A percentile compares a stretch with the other conserved stretches of the same genome.
Evolutionary conservation across 371 early-diverging fungal species (phyloP).

Genomic region (Dichotomocladium elegans): DNA sequence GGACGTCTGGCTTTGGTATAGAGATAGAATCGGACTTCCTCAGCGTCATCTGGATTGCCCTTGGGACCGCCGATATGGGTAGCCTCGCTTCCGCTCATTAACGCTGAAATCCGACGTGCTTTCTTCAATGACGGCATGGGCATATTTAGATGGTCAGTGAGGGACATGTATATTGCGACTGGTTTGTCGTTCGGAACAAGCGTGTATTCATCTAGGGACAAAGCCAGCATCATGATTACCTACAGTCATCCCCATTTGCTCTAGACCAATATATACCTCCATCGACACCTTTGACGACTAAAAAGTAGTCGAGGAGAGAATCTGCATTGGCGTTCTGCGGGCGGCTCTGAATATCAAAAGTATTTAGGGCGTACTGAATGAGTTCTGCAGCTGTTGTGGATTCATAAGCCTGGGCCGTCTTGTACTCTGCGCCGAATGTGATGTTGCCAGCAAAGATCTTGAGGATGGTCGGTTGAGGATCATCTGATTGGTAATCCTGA

Average conservation of each 20-base stretch:
- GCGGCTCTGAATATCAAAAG: conserved; percentile 26
- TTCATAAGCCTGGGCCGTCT: conserved; percentile 37
- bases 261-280: conserved; percentile 32
- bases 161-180: conserved; percentile 47
- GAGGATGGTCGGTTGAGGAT: conserved; percentile 15
- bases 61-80: conserved; percentile 39
- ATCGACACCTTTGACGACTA: conserved; percentile 48
- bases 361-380: conserved; percentile 43
- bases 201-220: conserved; percentile 37
- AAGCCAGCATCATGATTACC: background rate
- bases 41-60: background rate
- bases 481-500: conserved; percentile 6
- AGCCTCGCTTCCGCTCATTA: conserved; percentile 28
- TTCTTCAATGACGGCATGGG: conserved; percentile 48
- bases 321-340: conserved; percentile 18
- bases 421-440: conserved; percentile 41
- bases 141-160: conserved; percentile 45
- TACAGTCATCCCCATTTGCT: conserved; percentile 1
- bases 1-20: conserved; percentile 23
- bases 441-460: conserved; percentile 52
- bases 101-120: conserved; percentile 45
- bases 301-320: conserved; percentile 32
- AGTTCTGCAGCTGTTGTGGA: conserved; percentile 49
- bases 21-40: conserved; percentile 38
- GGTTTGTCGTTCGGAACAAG: conserved; percentile 47